Evolutionary conservation across 768 basidiomycete species (phyloP).

Genomic region (Trametes cinnabarina): DNA sequence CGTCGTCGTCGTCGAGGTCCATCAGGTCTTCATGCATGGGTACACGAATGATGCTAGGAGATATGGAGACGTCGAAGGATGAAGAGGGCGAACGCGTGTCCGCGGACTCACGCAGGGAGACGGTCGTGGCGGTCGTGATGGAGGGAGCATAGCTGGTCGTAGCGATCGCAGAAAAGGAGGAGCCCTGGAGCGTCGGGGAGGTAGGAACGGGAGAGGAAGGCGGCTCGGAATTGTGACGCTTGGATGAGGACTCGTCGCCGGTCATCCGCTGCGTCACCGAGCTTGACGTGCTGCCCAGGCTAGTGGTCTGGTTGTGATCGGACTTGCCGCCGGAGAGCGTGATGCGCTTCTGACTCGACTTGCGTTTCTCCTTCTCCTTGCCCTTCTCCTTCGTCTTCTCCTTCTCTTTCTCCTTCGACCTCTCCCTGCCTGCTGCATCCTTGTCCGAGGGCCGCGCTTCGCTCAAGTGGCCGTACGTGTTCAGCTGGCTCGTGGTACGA

Average conservation of each 20-base stretch:
- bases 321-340: conserved; percentile 1
- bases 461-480: conserved; percentile 64
- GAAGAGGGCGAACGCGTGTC: conserved; percentile 15
- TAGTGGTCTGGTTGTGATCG: conserved; percentile 20
- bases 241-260: conserved; percentile 16
- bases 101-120: conserved; percentile 4
- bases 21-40: conserved; percentile 8
- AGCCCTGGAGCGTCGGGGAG: conserved; percentile 16
- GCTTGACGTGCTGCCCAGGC: conserved; percentile 17
- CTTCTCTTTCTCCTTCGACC: conserved; percentile 29
- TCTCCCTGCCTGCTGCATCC: conserved; percentile 20
- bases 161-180: conserved; percentile 8
- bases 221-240: conserved; percentile 1
- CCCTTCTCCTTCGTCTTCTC: conserved; percentile 31
- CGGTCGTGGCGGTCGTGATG: conserved; percentile 7
- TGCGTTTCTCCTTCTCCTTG: conserved; percentile 25
- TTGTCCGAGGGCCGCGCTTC: conserved; percentile 29
- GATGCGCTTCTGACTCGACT: not conserved
- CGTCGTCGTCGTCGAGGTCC: conserved; percentile 26
- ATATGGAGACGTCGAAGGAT: conserved; percentile 5
- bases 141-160: conserved; percentile 15
- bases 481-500: conserved; percentile 64
- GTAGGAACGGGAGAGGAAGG: conserved; percentile 11
- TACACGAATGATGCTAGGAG: conserved; percentile 2
- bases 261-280: conserved; percentile 1